Evolutionary conservation across 164 flowering plant genomes (phyloP), one percentile per base, ranked within the genome.

Genomic region (Macadamia tetraphylla): DNA sequence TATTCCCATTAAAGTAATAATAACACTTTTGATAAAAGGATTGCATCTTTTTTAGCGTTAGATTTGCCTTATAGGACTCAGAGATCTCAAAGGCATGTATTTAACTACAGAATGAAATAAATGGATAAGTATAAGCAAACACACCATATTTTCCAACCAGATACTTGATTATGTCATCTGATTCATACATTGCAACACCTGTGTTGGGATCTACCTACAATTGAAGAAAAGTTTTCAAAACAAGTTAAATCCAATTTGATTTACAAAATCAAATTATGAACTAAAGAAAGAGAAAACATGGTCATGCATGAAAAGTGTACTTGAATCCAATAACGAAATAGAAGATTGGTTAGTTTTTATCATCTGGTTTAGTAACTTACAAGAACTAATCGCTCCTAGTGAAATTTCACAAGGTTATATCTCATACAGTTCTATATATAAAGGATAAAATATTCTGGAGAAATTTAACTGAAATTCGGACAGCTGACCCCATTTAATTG

Each of bases 151-250:
- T 92, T 52, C 71, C 81, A 65, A 77, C 91, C 83, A 94, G 79
- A 74, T 92, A 94, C 80, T 92, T 90, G 43, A 94, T 94, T 73
- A 94, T 94, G 53, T 81, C 90, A 80, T 92, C 99, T 61, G 99
- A 94, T 82, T 94, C 99, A 63, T 94, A 94, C 97, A 94, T 92
- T 43, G 96, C 68, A 65, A 86, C 83, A 53, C 96, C 97, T n/a
- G 99, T 90, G 78, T 92, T 94, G 71, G 97, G 99, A 77, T 94
- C 99, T 64, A 94, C 97, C 99, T 94, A 84, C 75, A 85, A 64
- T 12, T 49, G 67, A 60, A 60, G 29, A 70, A 64, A 71, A 71
- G 29, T 13, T 44, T n/a, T 62, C 51, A 17, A 23, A 6, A 60
- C 32, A 40, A 62, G 51, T 29, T 40, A 31, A 52, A 53, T 14